Evolutionary conservation across 768 basidiomycete species (phyloP).

Genomic region (Leccinum sublutescens): DNA sequence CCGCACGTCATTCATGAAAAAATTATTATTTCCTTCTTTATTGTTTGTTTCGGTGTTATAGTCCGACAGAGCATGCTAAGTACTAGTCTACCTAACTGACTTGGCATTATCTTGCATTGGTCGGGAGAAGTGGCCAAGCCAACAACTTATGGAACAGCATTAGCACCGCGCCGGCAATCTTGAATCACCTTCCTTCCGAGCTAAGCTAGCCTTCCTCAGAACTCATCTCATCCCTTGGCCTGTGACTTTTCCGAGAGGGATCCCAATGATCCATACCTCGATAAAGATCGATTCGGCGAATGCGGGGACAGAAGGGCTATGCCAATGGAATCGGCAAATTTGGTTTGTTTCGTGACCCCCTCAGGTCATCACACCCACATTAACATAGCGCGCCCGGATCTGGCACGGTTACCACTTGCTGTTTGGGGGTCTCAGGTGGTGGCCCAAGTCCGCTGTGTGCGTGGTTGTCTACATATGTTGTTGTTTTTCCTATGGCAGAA

Average conservation of each 20-base stretch:
- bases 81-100: not conserved
- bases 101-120: not conserved
- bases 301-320: constrained; percentile 4
- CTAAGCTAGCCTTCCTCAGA: not conserved
- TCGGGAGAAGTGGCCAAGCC: not conserved
- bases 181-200: not conserved
- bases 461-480: not conserved
- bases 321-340: not conserved
- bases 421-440: not conserved
- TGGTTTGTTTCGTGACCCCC: constrained; percentile 7
- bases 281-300: constrained; percentile 1
- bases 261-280: not conserved
- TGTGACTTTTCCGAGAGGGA: not conserved
- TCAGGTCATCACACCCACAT: not conserved
- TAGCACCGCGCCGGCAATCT: not conserved
- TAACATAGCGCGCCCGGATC: not conserved
- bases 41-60: no score
- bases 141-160: not conserved
- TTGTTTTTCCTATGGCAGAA: constrained; percentile 30
- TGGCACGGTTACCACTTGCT: not conserved
- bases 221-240: not conserved
- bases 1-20: constrained; percentile 13
- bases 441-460: not conserved
- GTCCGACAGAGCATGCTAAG: no score
- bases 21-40: not conserved